Evolutionary conservation across 1,284 basidiomycete species (phyloP), one percentile per base, ranked within the genome.

Genomic region (Entoloma clypeatum): DNA sequence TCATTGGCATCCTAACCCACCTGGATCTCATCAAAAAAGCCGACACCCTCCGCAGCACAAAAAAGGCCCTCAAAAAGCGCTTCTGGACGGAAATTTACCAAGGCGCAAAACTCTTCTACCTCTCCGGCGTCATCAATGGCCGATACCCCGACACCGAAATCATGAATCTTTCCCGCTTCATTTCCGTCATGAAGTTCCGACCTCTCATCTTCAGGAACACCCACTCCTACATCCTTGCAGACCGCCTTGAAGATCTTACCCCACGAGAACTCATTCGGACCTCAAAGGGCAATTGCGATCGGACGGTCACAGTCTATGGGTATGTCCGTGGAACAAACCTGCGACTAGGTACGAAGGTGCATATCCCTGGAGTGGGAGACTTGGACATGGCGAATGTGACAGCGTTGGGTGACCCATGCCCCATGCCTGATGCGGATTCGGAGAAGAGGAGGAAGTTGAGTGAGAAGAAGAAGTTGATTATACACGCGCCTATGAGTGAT

Each of bases 1-100:
- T 99, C 56, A 93, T 99, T 48, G 95, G 95, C 45, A 71, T 99
- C 40, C 82, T 99, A 30, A 90, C 93, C 16, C 96, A 99, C 62
- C 79, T 99, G 32, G 96, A 99, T 65, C 82, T 99, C 47, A 91
- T 99, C 58, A 97, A 97, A 72, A 96, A 94, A 61, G 77, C 87
- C 5, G 77, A 86, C 1, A 86, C 84, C 1, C 79, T 98, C 35
- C 89, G 87, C 47, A 82, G 83, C 36, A 94, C 92, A 39, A 99
- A 99, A 71, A 98, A 97, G 61, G 69, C 85, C 0, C 78, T 99
- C 33, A 99, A 99, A 68, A 95, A 92, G 62, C 89, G 96, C n/a
- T 99, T 99, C 70, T 99, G 96, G 95, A 93, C 95, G 0, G 96
- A 99, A 64, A 97, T 99, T 11, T 98, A 98, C 64, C 89, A 94